Conservation (phyloP, 2,329 filamentous ascomycete genomes). For the Ophiostoma angusticollis region DNA sequence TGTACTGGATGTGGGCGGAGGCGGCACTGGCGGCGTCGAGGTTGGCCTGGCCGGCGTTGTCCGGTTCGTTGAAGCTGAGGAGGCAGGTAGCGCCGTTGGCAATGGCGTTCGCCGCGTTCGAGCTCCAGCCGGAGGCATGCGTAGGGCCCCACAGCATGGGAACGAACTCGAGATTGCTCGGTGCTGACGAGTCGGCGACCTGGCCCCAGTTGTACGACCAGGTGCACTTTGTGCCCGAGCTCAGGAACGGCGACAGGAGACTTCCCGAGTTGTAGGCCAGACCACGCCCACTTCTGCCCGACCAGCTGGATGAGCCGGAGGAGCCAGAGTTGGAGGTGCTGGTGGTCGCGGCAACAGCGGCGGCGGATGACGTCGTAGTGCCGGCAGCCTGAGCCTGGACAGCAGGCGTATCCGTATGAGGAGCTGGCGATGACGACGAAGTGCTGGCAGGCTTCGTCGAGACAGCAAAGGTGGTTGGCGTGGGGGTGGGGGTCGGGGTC, state of each 20-base stretch:
- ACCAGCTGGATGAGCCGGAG: constrained; percentile 18
- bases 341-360: constrained; percentile 12
- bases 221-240: constrained; percentile 28
- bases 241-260: constrained; percentile 38
- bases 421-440: not conserved
- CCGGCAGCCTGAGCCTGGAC: not conserved
- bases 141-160: constrained; percentile 53
- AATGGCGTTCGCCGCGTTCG: constrained; percentile 39
- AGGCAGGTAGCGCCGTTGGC: constrained; percentile 40
- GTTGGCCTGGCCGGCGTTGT: constrained; percentile 47
- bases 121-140: constrained; percentile 37
- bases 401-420: not conserved
- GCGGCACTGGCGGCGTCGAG: constrained; percentile 40
- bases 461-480: constrained; percentile 10
- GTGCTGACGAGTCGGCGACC: constrained; percentile 24
- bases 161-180: constrained; percentile 40
- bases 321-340: constrained; percentile 12
- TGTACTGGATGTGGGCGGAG: constrained; percentile 35
- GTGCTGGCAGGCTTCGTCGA: constrained; percentile 3
- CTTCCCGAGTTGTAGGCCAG: constrained; percentile 51
- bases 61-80: constrained; percentile 62
- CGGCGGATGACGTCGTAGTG: constrained; percentile 1
- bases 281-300: constrained; percentile 44
- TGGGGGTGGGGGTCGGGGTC: not conserved
- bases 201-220: constrained; percentile 63